A percentile compares a stretch with the other conserved stretches of the same genome.
phyloP scores from a whole-genome alignment of 2,329 filamentous ascomycete species.

The Xylaria sp. region DNA sequence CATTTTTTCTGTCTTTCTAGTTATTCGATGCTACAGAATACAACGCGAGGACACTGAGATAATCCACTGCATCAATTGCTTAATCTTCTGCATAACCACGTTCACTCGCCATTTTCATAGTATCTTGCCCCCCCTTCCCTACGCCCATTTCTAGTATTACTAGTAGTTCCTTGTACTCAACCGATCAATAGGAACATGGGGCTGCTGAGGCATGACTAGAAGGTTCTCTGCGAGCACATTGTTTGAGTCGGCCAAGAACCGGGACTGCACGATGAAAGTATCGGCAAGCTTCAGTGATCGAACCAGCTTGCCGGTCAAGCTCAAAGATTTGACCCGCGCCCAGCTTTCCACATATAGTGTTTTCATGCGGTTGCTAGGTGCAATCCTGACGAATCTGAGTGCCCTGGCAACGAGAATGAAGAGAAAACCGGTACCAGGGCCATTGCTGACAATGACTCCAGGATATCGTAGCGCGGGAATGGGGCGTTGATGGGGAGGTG shows the following conservation, averaged over 20 bases:
- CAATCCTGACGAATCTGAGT: slow-evolving; percentile 53
- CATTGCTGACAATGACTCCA: slow-evolving; percentile 83
- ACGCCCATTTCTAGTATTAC: neutral
- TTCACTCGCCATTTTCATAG: neutral
- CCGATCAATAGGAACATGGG: slow-evolving; percentile 1
- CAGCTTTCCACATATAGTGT: slow-evolving; percentile 92
- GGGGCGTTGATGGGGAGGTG: slow-evolving; percentile 35
- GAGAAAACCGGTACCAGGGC: slow-evolving; percentile 85
- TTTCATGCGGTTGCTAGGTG: slow-evolving; percentile 63
- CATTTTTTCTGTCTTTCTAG: neutral
- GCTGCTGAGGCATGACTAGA: slow-evolving; percentile 23
- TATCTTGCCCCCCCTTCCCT: neutral
- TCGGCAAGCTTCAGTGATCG: slow-evolving; percentile 28
- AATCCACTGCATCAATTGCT: neutral
- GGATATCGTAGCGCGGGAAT: slow-evolving; percentile 58
- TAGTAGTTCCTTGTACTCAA: neutral
- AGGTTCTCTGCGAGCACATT: slow-evolving; percentile 25
- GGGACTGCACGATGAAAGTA: slow-evolving; percentile 28
- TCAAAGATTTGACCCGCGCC: slow-evolving; percentile 82
- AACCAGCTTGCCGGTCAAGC: slow-evolving; percentile 82
- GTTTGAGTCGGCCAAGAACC: neutral
- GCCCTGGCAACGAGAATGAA: slow-evolving; percentile 60
- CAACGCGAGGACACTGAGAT: neutral
- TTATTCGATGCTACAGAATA: neutral
- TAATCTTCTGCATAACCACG: neutral